Percentiles rank a stretch among this genome's conserved stretches.
Conservation (phyloP, 148 eudicot species). For the Amaranthus palmeri region DNA sequence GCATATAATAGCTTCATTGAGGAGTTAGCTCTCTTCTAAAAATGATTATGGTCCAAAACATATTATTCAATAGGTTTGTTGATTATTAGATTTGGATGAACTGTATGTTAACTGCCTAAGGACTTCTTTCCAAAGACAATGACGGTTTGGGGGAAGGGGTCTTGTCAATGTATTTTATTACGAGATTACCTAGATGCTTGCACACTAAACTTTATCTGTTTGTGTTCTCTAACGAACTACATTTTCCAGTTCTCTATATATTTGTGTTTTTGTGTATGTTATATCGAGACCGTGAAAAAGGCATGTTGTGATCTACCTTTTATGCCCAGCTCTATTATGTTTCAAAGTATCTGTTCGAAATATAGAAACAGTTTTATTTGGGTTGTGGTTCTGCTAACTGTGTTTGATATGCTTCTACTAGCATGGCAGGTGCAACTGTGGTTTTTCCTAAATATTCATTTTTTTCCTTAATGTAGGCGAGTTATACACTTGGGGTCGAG, state of each 20-base stretch:
- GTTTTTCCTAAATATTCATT: constrained; percentile 6
- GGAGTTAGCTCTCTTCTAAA: not conserved
- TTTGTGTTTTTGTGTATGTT: no score
- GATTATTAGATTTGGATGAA: no score
- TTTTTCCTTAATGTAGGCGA: constrained; percentile 41
- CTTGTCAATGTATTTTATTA: not conserved
- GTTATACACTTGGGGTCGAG: constrained; percentile 94
- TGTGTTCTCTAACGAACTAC: not conserved
- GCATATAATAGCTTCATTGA: not conserved
- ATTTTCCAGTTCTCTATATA: no score
- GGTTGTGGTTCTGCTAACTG: not conserved
- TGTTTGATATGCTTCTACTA: not conserved
- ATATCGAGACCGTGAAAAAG: not conserved
- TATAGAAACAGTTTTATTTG: not conserved
- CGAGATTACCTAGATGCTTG: not conserved
- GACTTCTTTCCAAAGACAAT: not conserved
- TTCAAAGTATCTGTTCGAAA: not conserved
- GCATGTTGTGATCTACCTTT: not conserved
- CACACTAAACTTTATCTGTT: not conserved
- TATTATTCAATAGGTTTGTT: no score
- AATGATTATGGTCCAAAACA: not conserved
- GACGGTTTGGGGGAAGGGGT: not conserved
- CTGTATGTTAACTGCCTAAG: no score
- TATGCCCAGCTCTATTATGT: not conserved
- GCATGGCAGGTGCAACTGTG: not conserved